phyloP scores from a whole-genome alignment of 805 yeast genomes.

The Saccharomycopsis malanga region DNA sequence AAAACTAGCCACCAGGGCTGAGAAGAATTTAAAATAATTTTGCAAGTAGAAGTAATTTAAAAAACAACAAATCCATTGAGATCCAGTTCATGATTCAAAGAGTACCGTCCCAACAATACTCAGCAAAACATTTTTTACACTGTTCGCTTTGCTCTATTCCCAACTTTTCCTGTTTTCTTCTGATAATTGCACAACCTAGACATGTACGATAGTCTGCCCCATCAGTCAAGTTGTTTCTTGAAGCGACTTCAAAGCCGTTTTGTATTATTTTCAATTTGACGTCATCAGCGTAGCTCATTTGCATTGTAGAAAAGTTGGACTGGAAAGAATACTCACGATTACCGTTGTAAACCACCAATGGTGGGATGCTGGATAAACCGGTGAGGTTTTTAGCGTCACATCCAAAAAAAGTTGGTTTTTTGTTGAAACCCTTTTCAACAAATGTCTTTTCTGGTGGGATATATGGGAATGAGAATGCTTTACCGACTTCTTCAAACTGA shows the following conservation, averaged over 20 bases:
- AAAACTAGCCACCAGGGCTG: too few relatives aligned
- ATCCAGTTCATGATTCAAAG: too few relatives aligned
- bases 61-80: too few relatives aligned
- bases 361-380: constrained; percentile 35
- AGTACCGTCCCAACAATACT: constrained; percentile 67
- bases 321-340: constrained; percentile 57
- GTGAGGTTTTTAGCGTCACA: constrained; percentile 65
- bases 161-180: constrained; percentile 67
- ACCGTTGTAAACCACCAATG: constrained; percentile 67
- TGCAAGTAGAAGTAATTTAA: too few relatives aligned
- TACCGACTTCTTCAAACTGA: constrained; percentile 47
- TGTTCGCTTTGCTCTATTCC: constrained; percentile 53
- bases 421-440: constrained; percentile 51
- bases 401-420: constrained; percentile 75
- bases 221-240: constrained; percentile 58
- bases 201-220: constrained; percentile 67
- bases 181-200: constrained; percentile 75
- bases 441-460: constrained; percentile 67
- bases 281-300: constrained; percentile 50
- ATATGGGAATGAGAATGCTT: constrained; percentile 64
- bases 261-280: constrained; percentile 53
- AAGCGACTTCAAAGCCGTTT: constrained; percentile 70
- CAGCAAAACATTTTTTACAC: constrained; percentile 62
- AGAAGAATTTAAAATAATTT: too few relatives aligned
- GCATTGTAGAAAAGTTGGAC: constrained; percentile 67